Evolutionary conservation across 352 stramenopile species (phyloP).

Genomic region (Phytophthora vignae): DNA sequence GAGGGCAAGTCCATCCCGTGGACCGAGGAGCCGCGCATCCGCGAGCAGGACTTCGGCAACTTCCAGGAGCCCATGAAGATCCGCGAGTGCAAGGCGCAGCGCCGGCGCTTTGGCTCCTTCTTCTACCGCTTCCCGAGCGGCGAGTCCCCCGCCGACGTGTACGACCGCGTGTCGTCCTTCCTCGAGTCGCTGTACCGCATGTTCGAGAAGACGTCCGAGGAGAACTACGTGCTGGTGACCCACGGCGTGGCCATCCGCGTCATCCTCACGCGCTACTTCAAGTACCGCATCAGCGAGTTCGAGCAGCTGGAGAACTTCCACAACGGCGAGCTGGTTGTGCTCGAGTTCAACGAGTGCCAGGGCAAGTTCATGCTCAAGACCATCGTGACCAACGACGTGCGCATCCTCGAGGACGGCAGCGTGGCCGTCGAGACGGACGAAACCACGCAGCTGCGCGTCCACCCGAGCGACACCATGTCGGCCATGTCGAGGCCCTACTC

Average conservation of each 20-base stretch:
- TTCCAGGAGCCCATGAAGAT: slow-evolving; percentile 88
- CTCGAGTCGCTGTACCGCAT: slow-evolving; percentile 88
- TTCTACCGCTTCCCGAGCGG: slow-evolving; percentile 92
- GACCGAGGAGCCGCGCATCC: slow-evolving; percentile 87
- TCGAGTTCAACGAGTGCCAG: slow-evolving; percentile 74
- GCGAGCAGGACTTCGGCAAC: slow-evolving; percentile 93
- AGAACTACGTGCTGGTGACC: slow-evolving; percentile 89
- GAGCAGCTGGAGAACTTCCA: slow-evolving; percentile 88
- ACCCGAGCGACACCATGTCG: slow-evolving; percentile 53
- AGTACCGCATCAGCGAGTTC: slow-evolving; percentile 88
- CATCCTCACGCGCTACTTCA: slow-evolving; percentile 91
- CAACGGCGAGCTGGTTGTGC: slow-evolving; percentile 86
- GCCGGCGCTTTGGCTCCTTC: slow-evolving; percentile 84
- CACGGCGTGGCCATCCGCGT: slow-evolving; percentile 90
- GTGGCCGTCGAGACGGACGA: slow-evolving; percentile 58
- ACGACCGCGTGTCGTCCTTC: slow-evolving; percentile 90
- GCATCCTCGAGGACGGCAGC: slow-evolving; percentile 50
- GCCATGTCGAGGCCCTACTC: slow-evolving; percentile 59
- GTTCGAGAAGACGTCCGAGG: slow-evolving; percentile 80
- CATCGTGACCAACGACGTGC: slow-evolving; percentile 71
- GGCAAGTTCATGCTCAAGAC: slow-evolving; percentile 71
- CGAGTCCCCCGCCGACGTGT: slow-evolving; percentile 89
- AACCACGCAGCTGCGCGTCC: slow-evolving; percentile 56
- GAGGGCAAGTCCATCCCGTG: slow-evolving; percentile 68
- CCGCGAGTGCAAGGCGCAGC: slow-evolving; percentile 81